Percentiles rank a stretch among this genome's conserved stretches.
Evolutionary conservation across 2,329 filamentous ascomycete species (phyloP).

Genomic region (Ophiostoma tasmaniense): DNA sequence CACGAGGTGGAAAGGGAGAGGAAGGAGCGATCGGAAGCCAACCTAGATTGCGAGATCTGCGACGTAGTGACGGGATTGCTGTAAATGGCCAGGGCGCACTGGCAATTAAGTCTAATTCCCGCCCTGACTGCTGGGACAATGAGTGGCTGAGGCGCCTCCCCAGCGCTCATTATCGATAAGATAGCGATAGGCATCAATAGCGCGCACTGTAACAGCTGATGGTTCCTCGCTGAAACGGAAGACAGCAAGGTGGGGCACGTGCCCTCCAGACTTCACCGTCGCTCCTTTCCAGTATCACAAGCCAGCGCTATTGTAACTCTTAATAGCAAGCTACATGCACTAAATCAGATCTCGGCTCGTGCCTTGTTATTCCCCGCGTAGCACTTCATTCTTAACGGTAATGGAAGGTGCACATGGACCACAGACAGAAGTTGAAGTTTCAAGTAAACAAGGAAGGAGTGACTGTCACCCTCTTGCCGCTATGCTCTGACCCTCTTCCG

Average conservation of each 20-base stretch:
- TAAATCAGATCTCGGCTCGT: constrained; percentile 3
- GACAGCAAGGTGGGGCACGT: not conserved
- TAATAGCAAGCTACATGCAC: not conserved
- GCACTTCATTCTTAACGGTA: not conserved
- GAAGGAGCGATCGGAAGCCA: not conserved
- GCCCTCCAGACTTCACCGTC: not conserved
- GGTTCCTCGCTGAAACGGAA: not conserved
- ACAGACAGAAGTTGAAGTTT: not conserved
- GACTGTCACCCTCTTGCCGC: not conserved
- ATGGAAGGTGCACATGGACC: not conserved
- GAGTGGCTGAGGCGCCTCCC: not conserved
- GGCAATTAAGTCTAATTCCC: not conserved
- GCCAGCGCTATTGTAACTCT: not conserved
- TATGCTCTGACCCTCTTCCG: not conserved
- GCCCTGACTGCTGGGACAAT: too few species aligned
- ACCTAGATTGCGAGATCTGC: constrained; percentile 1
- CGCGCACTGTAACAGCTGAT: not conserved
- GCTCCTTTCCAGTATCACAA: not conserved
- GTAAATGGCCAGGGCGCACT: not conserved
- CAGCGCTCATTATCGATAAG: not conserved
- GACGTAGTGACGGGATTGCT: not conserved
- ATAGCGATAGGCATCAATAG: not conserved
- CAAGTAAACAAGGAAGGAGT: not conserved
- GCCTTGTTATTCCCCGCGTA: constrained; percentile 1
- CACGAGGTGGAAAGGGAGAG: not conserved